A percentile compares a stretch with the other conserved stretches of the same genome.
These are phyloP conservation scores for Heterobasidion parviporum DNA, from an alignment of 1,284 basidiomycete genomes.

Conservation along the genomic window DNA sequence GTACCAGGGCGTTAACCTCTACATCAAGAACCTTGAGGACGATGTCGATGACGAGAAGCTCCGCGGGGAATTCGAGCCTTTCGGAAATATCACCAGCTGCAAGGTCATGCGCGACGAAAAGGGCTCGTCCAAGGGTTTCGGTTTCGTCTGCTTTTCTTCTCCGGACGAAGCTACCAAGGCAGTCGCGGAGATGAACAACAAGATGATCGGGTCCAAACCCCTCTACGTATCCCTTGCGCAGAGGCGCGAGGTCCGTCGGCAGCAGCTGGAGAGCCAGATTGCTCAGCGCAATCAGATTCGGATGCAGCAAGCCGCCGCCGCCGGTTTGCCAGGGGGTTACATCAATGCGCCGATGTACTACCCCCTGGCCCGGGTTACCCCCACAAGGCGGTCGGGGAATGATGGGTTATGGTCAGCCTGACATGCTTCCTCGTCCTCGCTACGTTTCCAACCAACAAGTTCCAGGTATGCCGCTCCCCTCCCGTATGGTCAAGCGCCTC, in stretches of 20 bases:
- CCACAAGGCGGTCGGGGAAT: constrained; percentile 74
- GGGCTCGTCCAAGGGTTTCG: constrained; percentile 89
- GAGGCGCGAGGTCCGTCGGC: constrained; percentile 95
- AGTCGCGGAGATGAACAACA: constrained; percentile 99
- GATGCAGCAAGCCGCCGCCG: constrained; percentile 87
- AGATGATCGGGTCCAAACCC: constrained; percentile 98
- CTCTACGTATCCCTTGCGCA: constrained; percentile 99
- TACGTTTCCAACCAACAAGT: constrained; percentile 73
- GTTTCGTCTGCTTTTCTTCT: constrained; percentile 98
- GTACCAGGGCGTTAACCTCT: constrained; percentile 98
- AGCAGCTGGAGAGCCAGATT: constrained; percentile 98
- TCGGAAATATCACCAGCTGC: constrained; percentile 95
- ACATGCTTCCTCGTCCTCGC: constrained; percentile 83
- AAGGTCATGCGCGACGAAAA: constrained; percentile 99
- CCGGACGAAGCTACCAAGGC: constrained; percentile 99
- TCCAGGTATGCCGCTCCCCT: constrained; percentile 66
- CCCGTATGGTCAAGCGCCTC: constrained; percentile 64
- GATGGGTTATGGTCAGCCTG: constrained; percentile 77
- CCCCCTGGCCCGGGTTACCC: constrained; percentile 76
- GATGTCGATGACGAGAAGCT: constrained; percentile 94
- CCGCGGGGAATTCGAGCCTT: constrained; percentile 92
- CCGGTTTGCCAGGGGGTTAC: constrained; percentile 77
- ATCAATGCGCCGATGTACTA: constrained; percentile 86
- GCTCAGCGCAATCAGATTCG: constrained; percentile 94
- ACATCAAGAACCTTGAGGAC: constrained; percentile 97